A percentile compares a stretch with the other conserved stretches of the same genome.
Conservation (phyloP, 2,329 filamentous ascomycete genomes). For the Cladophialophora yegresii region DNA sequence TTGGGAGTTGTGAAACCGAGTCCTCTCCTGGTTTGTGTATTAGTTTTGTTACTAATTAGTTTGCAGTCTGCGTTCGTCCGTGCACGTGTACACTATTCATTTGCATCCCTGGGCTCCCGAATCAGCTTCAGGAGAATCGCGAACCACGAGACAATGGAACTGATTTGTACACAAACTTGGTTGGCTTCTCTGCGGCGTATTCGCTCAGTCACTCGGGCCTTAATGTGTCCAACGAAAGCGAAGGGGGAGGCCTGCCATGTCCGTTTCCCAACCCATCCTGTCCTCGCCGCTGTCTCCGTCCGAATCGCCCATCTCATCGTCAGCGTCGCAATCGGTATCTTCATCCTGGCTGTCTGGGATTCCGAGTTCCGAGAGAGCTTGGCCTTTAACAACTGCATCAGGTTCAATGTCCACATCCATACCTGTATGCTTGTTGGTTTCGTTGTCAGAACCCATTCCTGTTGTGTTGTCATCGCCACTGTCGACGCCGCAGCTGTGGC, state of each 20-base stretch:
- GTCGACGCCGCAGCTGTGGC: no score
- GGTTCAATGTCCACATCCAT: neutral
- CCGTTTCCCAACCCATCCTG: neutral
- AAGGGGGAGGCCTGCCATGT: neutral
- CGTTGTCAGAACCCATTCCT: neutral
- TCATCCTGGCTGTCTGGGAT: neutral
- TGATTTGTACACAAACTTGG: no score
- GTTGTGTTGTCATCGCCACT: no score
- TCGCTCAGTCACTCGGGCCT: neutral
- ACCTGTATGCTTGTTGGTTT: neutral
- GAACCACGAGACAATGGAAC: neutral
- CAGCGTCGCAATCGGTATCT: neutral
- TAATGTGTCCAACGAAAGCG: neutral
- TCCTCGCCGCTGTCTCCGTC: neutral
- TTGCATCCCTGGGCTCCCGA: no score
- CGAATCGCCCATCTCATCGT: neutral
- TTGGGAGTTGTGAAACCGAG: neutral
- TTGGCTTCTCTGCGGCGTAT: neutral
- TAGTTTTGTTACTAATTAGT: no score
- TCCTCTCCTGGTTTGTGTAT: neutral
- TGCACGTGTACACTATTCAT: no score
- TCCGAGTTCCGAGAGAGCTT: neutral
- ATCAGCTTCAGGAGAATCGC: neutral
- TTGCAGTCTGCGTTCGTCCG: neutral
- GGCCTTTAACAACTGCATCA: neutral